Evolutionary conservation across 1,139 yeast genomes (phyloP), one percentile per base, ranked within the genome.

Genomic region (Geotrichum candidum): DNA sequence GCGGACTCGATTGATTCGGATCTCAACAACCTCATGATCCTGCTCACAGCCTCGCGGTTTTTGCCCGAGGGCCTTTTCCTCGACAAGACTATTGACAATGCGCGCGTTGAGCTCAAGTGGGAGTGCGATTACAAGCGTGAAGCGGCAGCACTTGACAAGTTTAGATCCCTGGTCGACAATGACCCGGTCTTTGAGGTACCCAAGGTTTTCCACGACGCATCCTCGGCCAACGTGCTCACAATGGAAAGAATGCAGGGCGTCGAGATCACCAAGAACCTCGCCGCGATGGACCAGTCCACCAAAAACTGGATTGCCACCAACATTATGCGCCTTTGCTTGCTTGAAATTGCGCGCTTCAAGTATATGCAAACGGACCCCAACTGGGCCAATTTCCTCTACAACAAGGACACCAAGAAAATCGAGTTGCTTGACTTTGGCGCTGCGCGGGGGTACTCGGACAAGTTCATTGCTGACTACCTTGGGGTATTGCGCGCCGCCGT

Each of bases 361-460:
- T 94, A 88, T 76, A 94, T 94, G 99, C 99, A 94, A 76, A 92
- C 99, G 1, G 99, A 94, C 76, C 99, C 99, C 56, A 94, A 94
- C 76, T 95, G 99, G 99, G 98, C 99, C 58, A 94, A 94, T 74
- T 95, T 95, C 76, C 77, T 95, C 65, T 91, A 88, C 77, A 91
- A 92, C 71, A 80, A 80, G 52, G 68, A 78, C 27, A 83, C 88
- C 2, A 74, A 79, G 53, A 84, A 87, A 74, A 84, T 94, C 64
- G 98, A 92, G 74, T 79, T 94, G 63, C 79, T 94, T 63, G 99
- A 94, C 75, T 94, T 94, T 75, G 99, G 99, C 56, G 98, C 99
- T 0, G 88, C 97, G 10, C 83, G 98, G 67, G 89, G 85, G 33
- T 90, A 86, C 73, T 80, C 84, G 55, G 83, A 81, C 60, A 83